Base-by-base conservation (phyloP, 208 protist species). In the Trypanosoma cruzi region DNA sequence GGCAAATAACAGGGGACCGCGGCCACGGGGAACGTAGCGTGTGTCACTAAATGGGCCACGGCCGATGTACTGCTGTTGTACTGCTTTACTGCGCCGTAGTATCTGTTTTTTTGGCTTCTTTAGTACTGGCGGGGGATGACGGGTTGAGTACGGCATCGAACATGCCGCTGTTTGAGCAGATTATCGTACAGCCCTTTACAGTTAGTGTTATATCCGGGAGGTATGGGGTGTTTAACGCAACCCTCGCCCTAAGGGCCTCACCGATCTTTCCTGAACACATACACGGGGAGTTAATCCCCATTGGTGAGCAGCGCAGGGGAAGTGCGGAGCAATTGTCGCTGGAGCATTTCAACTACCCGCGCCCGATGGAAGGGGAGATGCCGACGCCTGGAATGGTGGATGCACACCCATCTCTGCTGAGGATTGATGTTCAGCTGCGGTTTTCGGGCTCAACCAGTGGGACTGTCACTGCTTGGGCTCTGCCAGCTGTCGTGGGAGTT, bases 171-270 rank as follows among this genome's bases (percentile, higher is more conserved):
- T 64, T 92, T 22, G 80, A 84, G 64, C 57, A 75, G 24, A 62
- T 92, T 13, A 81, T 94, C 16, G 73, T 64, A 0, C 88, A 94
- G 66, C 40, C 79, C 5, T 94, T 92, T 64, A 61, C 72, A 7
- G 81, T 94, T 1, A 90, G 88, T 44, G 80, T 94, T n/a, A 78
- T 94, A 37, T 85, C 88, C 4, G 40, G 75, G 28, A 77, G 60
- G 26, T 88, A 81, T 44, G 88, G 88, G 44, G 68, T 71, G 44
- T 94, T 94, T 53, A 94, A 94, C 61, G 88, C 85, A 16, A 92
- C 83, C 0, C 71, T 94, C 54, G 68, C 63, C 48, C 64, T 90
- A 32, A 73, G 60, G 4, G 57, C 48, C 31, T 91, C 85, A 0
- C 26, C 75, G 14, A 86, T 73, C 61, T 94, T 94, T 59, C 78